Base-by-base conservation (phyloP, 179 eudicot species). In the Silene coronaria region DNA sequence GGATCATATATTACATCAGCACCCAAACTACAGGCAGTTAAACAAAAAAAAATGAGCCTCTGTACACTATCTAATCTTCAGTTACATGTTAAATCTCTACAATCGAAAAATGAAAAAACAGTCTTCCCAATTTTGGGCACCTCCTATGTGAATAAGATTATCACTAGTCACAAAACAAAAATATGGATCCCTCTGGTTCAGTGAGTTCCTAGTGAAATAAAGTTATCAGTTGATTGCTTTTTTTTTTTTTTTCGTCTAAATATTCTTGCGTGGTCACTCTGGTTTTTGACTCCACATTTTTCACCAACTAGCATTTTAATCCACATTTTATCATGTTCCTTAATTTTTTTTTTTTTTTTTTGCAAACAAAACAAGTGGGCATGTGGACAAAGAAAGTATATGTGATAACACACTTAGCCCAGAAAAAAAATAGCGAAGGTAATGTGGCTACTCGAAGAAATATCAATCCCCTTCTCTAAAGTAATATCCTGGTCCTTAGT, bases 1-100 rank as follows among this genome's bases (percentile, higher is more conserved):
- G 97, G 99, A 71, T 95, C 83, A 76, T 95, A 95, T 34, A 92
- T 91, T 55, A 95, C 90, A 79, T 95, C 99, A 46, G 99, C 97
- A 26, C 97, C 99, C 79, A 95, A 88, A 51, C 99, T 95, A 90
- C 78, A 61, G 51, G 21, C 71, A 26, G 48, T 36, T 21, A 70
- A 67, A 55, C 72, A 65, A 65, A 24, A 24, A 38, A 10, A 21
- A 30, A 28, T 77, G 9, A 71, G 75, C 17, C 22, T 68, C 12
- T 68, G 11, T 11, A 42, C 11, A 67, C 51, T 9, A 46, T 5
- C 21, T 67, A 68, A 19, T 67, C 51, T 38, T 67, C 27, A 38
- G 14, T 34, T 67, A 36, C 71, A 67, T 7, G 17, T 19, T 38
- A 34, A 8, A 28, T 16, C 30, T 12, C 66, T 59, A 1, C 66